A percentile compares a stretch with the other conserved stretches of the same genome.
Conservation (phyloP, 805 yeast genomes). For the Pichia sporocuriosa region DNA sequence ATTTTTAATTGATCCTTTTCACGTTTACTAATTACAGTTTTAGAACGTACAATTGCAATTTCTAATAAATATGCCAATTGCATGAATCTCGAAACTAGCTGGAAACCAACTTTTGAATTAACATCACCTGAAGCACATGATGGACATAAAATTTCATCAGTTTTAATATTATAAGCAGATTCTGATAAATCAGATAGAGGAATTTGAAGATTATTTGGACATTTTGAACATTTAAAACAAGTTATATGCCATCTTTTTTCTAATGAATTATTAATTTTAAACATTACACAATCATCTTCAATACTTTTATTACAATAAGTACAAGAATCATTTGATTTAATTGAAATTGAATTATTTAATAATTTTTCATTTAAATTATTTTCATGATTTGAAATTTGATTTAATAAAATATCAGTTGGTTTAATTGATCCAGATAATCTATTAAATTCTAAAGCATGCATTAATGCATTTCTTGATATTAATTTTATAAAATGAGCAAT, state of each 20-base stretch:
- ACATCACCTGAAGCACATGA: constrained; percentile 52
- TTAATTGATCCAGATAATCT: constrained; percentile 47
- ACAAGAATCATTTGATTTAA: constrained; percentile 72
- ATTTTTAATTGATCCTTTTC: constrained; percentile 3
- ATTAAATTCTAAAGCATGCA: constrained; percentile 66
- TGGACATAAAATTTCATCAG: constrained; percentile 45
- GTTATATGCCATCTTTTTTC: constrained; percentile 74
- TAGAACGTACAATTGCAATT: constrained; percentile 76
- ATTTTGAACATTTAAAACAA: constrained; percentile 64
- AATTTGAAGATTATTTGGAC: constrained; percentile 28
- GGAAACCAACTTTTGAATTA: constrained; percentile 49
- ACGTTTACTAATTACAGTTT: constrained; percentile 44
- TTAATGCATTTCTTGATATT: constrained; percentile 72
- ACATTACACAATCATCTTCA: constrained; percentile 72
- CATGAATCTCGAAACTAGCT: constrained; percentile 54
- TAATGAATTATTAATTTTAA: constrained; percentile 22
- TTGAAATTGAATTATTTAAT: constrained; percentile 32
- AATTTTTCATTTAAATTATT: constrained; percentile 31
- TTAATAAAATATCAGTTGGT: constrained; percentile 59
- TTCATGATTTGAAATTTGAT: constrained; percentile 44
- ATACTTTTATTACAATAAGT: constrained; percentile 63
- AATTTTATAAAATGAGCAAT: constrained; percentile 89
- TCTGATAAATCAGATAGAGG: constrained; percentile 27
- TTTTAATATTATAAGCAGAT: constrained; percentile 37
- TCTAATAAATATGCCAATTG: constrained; percentile 74